Conservation (phyloP, 2,329 filamentous ascomycete species). For the Onygenales sp. region DNA sequence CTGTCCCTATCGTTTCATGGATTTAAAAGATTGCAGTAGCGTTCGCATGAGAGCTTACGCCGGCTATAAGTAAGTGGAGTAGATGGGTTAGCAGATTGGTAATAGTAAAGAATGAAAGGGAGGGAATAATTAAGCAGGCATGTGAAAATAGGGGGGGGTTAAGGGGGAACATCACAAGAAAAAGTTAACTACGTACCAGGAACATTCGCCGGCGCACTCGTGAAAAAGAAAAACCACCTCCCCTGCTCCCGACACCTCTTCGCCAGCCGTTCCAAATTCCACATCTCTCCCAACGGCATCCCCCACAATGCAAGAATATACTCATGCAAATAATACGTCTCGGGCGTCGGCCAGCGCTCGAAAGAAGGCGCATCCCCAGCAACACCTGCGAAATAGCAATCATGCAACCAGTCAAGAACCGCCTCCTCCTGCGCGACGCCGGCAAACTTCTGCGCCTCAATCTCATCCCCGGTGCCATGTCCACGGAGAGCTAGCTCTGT, state of each 20-base stretch:
- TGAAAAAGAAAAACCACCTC: conserved; percentile 34
- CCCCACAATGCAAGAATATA: conserved; percentile 35
- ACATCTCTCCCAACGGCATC: conserved; percentile 37
- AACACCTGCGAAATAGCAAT: conserved; percentile 58
- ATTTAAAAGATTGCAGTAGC: conserved; percentile 21
- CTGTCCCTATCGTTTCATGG: neutral
- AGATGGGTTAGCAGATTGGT: conserved; percentile 1
- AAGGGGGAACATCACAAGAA: neutral
- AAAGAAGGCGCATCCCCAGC: conserved; percentile 55
- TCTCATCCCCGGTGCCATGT: conserved; percentile 5
- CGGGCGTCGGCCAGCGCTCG: conserved; percentile 50
- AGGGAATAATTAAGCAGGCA: neutral
- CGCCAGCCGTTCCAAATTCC: conserved; percentile 32
- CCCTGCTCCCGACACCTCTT: conserved; percentile 25
- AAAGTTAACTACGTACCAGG: conserved; percentile 21
- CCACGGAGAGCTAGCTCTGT: conserved; percentile 21
- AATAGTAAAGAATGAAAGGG: neutral
- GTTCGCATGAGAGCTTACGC: conserved; percentile 21
- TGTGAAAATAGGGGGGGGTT: neutral
- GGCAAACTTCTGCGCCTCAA: conserved; percentile 35
- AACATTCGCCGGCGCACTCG: conserved; percentile 33
- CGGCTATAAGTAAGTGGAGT: conserved; percentile 6
- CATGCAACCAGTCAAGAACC: conserved; percentile 57
- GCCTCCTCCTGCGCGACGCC: conserved; percentile 46
- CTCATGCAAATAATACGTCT: conserved; percentile 29